Evolutionary conservation across 2,329 filamentous ascomycete species (phyloP).

Genomic region (Ophioceras dolichostomum): DNA sequence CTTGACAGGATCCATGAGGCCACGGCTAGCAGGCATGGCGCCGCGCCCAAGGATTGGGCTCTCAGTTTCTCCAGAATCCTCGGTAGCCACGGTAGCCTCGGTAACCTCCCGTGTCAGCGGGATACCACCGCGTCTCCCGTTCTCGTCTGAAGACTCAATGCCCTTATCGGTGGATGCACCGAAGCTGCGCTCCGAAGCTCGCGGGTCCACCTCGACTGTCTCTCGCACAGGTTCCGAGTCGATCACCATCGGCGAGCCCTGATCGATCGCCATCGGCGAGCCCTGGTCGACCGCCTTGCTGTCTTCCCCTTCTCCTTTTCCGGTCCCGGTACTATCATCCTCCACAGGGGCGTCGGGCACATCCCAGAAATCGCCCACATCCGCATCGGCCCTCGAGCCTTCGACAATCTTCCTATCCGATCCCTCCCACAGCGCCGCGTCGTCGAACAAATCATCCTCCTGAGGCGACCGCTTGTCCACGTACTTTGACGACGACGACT

Average conservation of each 20-base stretch:
- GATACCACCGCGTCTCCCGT: constrained; percentile 8
- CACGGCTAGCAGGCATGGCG: not conserved
- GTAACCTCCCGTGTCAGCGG: constrained; percentile 5
- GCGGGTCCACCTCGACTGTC: constrained; percentile 6
- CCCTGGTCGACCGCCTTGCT: too few relatives aligned
- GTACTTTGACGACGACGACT: constrained; percentile 23
- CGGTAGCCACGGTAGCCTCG: too few relatives aligned
- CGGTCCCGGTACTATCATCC: constrained; percentile 1
- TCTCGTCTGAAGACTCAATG: constrained; percentile 9
- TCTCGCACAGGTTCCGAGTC: too few relatives aligned
- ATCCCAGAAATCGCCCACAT: constrained; percentile 18
- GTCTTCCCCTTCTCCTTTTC: constrained; percentile 2
- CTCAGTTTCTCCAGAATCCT: constrained; percentile 10
- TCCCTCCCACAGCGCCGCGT: constrained; percentile 30
- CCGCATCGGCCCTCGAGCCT: constrained; percentile 10
- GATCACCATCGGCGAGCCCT: not conserved
- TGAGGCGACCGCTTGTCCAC: constrained; percentile 24
- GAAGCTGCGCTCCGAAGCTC: constrained; percentile 7
- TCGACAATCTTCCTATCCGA: constrained; percentile 22
- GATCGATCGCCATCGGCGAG: too few relatives aligned
- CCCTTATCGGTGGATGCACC: constrained; percentile 5
- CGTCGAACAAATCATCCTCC: constrained; percentile 31
- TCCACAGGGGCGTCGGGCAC: constrained; percentile 4
- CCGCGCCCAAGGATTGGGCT: constrained; percentile 15
- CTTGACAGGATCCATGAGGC: not conserved